Conservation (phyloP, 2,329 filamentous ascomycete genomes). For the Colletotrichum sp. region DNA sequence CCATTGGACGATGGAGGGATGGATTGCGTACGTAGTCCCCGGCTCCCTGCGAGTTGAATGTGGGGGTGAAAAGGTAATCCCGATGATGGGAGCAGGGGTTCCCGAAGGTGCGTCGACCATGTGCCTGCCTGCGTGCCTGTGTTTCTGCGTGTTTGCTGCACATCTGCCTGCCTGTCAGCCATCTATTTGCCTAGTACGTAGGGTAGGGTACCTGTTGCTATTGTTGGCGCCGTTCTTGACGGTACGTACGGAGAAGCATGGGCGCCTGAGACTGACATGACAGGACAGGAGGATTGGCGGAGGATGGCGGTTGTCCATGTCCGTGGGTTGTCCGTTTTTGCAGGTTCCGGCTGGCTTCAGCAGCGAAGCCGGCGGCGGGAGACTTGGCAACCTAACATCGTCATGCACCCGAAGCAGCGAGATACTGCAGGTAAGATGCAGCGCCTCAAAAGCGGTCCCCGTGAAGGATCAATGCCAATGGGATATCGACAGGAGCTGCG, state of each 20-base stretch:
- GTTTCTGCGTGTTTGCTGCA: neutral
- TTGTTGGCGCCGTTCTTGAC: neutral
- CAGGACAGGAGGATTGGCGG: neutral
- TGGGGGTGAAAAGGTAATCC: neutral
- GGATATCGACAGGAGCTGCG: neutral
- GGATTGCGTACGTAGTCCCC: constrained; percentile 1
- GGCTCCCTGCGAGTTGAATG: neutral
- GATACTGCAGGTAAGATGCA: neutral
- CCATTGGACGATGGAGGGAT: neutral
- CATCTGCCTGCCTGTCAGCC: neutral
- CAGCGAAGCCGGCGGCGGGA: neutral
- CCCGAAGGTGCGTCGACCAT: neutral
- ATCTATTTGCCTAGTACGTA: neutral
- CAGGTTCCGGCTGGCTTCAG: neutral
- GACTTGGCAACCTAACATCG: neutral
- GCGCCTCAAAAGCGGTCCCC: neutral
- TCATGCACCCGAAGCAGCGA: neutral
- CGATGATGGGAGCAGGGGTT: neutral
- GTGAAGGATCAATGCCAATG: neutral
- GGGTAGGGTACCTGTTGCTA: neutral
- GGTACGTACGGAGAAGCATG: neutral
- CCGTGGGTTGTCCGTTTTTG: neutral
- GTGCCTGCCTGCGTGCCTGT: neutral
- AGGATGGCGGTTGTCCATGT: neutral
- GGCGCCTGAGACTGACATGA: neutral